Base-by-base conservation (phyloP, 2,329 filamentous ascomycete species). In the Sclerotinia sclerotiorum region DNA sequence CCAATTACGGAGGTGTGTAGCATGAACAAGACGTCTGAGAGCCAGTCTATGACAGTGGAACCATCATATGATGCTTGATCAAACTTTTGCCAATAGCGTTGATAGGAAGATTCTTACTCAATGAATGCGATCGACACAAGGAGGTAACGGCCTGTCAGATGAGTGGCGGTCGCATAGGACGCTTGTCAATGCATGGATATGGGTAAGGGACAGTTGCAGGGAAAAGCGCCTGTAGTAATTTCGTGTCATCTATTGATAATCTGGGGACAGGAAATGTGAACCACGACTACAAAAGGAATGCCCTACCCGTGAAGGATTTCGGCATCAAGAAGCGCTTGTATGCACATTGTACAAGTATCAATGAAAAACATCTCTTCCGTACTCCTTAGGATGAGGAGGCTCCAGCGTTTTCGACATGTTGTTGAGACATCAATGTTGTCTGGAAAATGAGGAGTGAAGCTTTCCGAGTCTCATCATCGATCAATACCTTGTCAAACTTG, bases 371-470 rank as follows among this genome's bases (percentile, higher is more conserved):
- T 35, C 15, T 39, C 3, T 19, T 17, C 46, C 1, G n/a, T 51
- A 19, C 5, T 15, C 8, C 7, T n/a, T 13, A 24, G 46, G 8
- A 49, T 29, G 42, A 15, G 13, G 29, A 58, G 29, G 27, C 39
- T 19, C 27, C 24, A 48, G 29, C 29, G 65, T 49, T 67, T 67
- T 51, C 54, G 8, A 44, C 17, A 15, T 27, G 55, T 39, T 39
- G 17, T 61, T 44, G 44, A 61, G 55, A 67, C 65, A 48, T 65
- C 15, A 21, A 8, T 61, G 32, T 58, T 32, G 65, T 67, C 65
- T 61, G n/a, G 44, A 61, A 42, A 61, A 67, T 17, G 55, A 61
- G 60, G 29, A 61, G 32, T 67, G 65, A 67, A 67, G 65, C 65
- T 67, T 61, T 8, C 32, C 44, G 44, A 61, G 65, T 67, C 54